Conservation (phyloP, 1,284 basidiomycete genomes). For the Grifola frondosa region DNA sequence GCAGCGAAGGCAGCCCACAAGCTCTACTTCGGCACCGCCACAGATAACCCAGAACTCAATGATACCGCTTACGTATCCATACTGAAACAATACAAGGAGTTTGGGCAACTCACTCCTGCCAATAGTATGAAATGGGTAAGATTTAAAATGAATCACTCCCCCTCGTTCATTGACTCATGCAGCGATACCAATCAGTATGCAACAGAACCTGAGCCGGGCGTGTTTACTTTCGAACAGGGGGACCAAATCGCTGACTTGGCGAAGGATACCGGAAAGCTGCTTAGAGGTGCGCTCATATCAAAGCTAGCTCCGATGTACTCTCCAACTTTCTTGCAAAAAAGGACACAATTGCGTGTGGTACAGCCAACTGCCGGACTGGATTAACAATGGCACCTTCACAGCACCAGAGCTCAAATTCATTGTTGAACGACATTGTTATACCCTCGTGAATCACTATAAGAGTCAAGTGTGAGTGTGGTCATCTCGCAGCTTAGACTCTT, state of each 20-base stretch:
- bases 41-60: conserved; percentile 53
- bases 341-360: conserved; percentile 58
- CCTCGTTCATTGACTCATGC: neutral
- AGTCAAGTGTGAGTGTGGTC: conserved; percentile 48
- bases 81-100: conserved; percentile 43
- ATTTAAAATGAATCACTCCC: neutral
- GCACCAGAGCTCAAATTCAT: conserved; percentile 44
- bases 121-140: conserved; percentile 60
- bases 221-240: conserved; percentile 46
- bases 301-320: neutral
- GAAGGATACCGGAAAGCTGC: conserved; percentile 40
- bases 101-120: conserved; percentile 51
- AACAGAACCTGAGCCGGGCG: conserved; percentile 49
- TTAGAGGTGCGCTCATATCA: conserved; percentile 18
- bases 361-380: conserved; percentile 53
- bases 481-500: too few relatives aligned
- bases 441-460: conserved; percentile 48
- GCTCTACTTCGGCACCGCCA: conserved; percentile 62
- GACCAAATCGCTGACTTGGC: conserved; percentile 49
- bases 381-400: conserved; percentile 42
- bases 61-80: conserved; percentile 44
- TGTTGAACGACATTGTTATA: conserved; percentile 45
- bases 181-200: conserved; percentile 37
- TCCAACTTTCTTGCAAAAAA: neutral
- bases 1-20: conserved; percentile 50